Evolutionary conservation across 345 rosid species (phyloP).

Genomic region (Microcos paniculata): DNA sequence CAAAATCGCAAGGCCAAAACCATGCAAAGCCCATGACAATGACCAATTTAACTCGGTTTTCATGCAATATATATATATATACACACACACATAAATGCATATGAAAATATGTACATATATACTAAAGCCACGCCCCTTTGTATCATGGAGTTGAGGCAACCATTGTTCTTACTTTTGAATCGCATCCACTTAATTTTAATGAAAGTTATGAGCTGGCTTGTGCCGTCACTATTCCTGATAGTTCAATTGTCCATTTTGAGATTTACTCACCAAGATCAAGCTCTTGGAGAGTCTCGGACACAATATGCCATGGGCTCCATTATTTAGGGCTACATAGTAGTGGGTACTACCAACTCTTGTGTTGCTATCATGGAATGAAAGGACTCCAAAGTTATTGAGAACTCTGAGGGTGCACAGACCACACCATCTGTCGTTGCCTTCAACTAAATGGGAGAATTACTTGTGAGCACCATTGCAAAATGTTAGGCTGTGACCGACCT

Average conservation of each 20-base stretch:
- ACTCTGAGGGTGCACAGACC: conserved; percentile 87
- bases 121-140: conserved; percentile 30
- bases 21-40: too few species aligned
- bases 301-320: not conserved
- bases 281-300: conserved; percentile 38
- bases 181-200: conserved; percentile 30
- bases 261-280: conserved; percentile 38
- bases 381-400: conserved; percentile 90
- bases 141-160: conserved; percentile 41
- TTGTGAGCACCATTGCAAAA: conserved; percentile 90
- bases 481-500: conserved; percentile 94
- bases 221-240: conserved; percentile 35
- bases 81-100: too few species aligned
- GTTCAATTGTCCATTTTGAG: conserved; percentile 38
- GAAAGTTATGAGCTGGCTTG: conserved; percentile 41
- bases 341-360: conserved; percentile 82
- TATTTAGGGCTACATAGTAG: not conserved
- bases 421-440: conserved; percentile 93
- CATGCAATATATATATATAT: too few species aligned
- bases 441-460: conserved; percentile 67
- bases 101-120: too few species aligned
- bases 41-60: too few species aligned
- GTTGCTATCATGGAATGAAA: conserved; percentile 99
- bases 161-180: conserved; percentile 41
- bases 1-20: too few species aligned